A percentile compares a stretch with the other conserved stretches of the same genome.
phyloP scores from a whole-genome alignment of 345 rosid species.

The Populus alba region DNA sequence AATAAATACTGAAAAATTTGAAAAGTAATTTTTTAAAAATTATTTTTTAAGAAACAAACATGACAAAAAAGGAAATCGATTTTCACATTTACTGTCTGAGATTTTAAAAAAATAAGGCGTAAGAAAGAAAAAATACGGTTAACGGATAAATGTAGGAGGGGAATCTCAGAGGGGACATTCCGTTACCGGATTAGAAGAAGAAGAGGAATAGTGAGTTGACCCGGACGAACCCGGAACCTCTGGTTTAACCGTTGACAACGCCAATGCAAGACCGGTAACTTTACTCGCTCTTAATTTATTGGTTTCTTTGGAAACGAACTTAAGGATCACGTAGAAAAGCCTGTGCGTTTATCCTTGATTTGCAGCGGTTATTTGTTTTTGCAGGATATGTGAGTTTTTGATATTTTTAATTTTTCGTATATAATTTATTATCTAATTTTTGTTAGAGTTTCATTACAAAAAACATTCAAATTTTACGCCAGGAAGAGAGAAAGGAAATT shows the following conservation, averaged over 20 bases:
- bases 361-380: background rate
- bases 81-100: slow-evolving; percentile 6
- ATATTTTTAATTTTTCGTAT: too few relatives aligned
- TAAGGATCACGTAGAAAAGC: background rate
- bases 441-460: background rate
- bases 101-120: background rate
- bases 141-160: slow-evolving; percentile 6
- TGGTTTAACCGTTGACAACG: slow-evolving; percentile 32
- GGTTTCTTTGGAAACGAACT: background rate
- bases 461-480: background rate
- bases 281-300: background rate
- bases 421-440: background rate
- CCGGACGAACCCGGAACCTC: slow-evolving; percentile 38
- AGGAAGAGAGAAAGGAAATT: background rate
- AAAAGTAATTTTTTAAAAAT: too few relatives aligned
- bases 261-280: slow-evolving; percentile 31
- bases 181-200: slow-evolving; percentile 31
- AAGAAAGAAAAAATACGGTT: background rate
- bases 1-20: too few relatives aligned
- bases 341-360: background rate
- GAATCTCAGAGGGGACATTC: slow-evolving; percentile 21
- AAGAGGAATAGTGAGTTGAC: slow-evolving; percentile 26
- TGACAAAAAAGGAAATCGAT: background rate
- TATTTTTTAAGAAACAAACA: too few relatives aligned
- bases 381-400: background rate